Evolutionary conservation across 768 basidiomycete species (phyloP).

Genomic region (Multifurca ochricompacta): DNA sequence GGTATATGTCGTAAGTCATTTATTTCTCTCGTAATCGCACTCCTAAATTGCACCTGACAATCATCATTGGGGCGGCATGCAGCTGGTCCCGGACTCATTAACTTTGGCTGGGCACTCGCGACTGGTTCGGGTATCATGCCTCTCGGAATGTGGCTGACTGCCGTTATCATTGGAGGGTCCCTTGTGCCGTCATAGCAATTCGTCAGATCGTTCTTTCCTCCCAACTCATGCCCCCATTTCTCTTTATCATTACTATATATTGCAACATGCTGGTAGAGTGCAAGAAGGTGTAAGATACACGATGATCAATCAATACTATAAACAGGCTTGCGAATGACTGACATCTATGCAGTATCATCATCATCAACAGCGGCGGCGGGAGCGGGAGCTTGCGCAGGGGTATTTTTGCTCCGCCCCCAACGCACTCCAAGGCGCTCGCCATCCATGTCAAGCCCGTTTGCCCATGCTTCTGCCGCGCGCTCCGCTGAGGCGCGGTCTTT

Average conservation of each 20-base stretch:
- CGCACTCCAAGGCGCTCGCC: constrained; percentile 65
- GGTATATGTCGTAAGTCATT: constrained; percentile 58
- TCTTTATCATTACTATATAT: constrained; percentile 9
- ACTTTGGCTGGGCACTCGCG: constrained; percentile 44
- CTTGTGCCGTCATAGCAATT: constrained; percentile 11
- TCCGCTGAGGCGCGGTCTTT: constrained; percentile 77
- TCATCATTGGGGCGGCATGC: constrained; percentile 9
- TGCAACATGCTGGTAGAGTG: background rate
- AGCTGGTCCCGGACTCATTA: constrained; percentile 60
- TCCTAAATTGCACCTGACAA: background rate
- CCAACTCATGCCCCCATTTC: background rate
- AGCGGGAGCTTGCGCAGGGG: background rate
- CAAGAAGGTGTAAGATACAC: constrained; percentile 4
- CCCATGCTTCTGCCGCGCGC: constrained; percentile 79
- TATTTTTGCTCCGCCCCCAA: constrained; percentile 74
- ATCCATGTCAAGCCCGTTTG: constrained; percentile 84
- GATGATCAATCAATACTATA: background rate
- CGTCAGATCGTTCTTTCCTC: background rate
- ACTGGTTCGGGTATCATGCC: constrained; percentile 30
- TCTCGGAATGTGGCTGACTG: constrained; percentile 35
- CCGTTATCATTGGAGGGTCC: constrained; percentile 26
- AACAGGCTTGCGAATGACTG: background rate
- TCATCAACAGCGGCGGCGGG: background rate
- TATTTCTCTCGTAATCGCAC: background rate
- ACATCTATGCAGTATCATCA: background rate